Evolutionary conservation across 192 early-diverging fungal species (phyloP).

Genomic region (Coemansia sp.): DNA sequence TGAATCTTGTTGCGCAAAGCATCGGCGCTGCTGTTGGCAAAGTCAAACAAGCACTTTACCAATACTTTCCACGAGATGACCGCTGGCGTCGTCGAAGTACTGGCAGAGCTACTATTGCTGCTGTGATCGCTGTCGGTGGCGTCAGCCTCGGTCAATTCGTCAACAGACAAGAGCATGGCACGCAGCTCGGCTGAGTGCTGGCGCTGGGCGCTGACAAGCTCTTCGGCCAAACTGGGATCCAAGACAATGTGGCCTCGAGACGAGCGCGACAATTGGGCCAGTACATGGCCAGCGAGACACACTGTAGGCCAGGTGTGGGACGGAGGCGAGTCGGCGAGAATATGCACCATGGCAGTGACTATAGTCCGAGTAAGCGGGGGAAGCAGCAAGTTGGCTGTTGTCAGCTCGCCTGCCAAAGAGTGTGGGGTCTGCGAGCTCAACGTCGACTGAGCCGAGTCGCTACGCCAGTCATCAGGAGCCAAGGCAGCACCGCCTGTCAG

Average conservation of each 20-base stretch:
- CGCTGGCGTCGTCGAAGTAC: not conserved
- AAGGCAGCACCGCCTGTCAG: conserved; percentile 34
- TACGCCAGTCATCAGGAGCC: conserved; percentile 27
- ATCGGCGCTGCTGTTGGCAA: conserved; percentile 41
- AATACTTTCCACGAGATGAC: conserved; percentile 36
- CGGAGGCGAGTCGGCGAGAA: conserved; percentile 34
- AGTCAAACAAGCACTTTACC: conserved; percentile 38
- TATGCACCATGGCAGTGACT: conserved; percentile 34
- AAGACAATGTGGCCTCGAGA: conserved; percentile 24
- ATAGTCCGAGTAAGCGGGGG: conserved; percentile 33
- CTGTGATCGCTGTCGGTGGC: not conserved
- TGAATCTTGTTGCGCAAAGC: conserved; percentile 37
- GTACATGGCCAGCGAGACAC: conserved; percentile 32
- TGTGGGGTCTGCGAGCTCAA: not conserved
- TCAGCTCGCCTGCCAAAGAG: not conserved
- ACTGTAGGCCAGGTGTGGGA: conserved; percentile 39
- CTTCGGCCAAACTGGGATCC: conserved; percentile 20
- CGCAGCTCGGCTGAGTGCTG: conserved; percentile 43
- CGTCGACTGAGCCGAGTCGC: conserved; percentile 23
- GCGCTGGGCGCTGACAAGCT: conserved; percentile 26
- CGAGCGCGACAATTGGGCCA: conserved; percentile 27
- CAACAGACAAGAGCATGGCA: conserved; percentile 21
- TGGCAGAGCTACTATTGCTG: not conserved
- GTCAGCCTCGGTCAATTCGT: not conserved
- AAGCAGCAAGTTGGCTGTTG: not conserved